Evolutionary conservation across 345 rosid species (phyloP).

Genomic region (Gossypium thurberi): DNA sequence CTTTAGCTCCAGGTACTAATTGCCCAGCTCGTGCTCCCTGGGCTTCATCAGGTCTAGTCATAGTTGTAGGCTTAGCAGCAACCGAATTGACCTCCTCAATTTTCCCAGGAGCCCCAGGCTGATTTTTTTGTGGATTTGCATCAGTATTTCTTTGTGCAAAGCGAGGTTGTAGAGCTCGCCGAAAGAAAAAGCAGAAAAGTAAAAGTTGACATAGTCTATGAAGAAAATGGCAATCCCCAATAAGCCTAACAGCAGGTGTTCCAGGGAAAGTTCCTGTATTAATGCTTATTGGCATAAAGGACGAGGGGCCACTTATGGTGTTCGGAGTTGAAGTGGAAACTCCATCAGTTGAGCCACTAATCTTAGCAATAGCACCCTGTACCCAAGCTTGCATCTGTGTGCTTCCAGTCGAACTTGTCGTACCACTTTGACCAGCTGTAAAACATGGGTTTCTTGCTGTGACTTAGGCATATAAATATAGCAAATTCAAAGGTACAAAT

Average conservation of each 20-base stretch:
- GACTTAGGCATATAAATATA: background rate
- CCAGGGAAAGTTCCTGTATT: slow-evolving; percentile 99
- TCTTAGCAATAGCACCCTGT: slow-evolving; percentile 96
- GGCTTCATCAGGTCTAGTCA: slow-evolving; percentile 62
- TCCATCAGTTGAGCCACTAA: slow-evolving; percentile 80
- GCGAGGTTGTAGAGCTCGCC: slow-evolving; percentile 63
- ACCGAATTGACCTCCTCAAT: slow-evolving; percentile 68
- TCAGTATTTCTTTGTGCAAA: slow-evolving; percentile 63
- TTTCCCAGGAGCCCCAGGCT: slow-evolving; percentile 62
- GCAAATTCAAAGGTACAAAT: background rate
- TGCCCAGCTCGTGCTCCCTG: slow-evolving; percentile 60
- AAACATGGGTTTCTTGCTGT: slow-evolving; percentile 8
- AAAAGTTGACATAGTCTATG: slow-evolving; percentile 95
- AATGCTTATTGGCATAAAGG: slow-evolving; percentile 95
- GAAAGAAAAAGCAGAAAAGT: slow-evolving; percentile 88
- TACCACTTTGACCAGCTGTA: slow-evolving; percentile 72
- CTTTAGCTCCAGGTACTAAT: slow-evolving; percentile 61
- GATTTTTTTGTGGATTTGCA: slow-evolving; percentile 65
- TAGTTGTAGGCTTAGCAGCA: slow-evolving; percentile 45
- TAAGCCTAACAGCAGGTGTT: slow-evolving; percentile 98
- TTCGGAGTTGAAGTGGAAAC: slow-evolving; percentile 54
- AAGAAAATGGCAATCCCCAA: slow-evolving; percentile 99
- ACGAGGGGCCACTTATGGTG: slow-evolving; percentile 72
- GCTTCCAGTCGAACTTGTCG: slow-evolving; percentile 80
- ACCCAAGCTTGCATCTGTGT: slow-evolving; percentile 99